A percentile compares a stretch with the other conserved stretches of the same genome.
Conservation (phyloP, 1,284 basidiomycete species). For the Fomitiporia mediterranea region DNA sequence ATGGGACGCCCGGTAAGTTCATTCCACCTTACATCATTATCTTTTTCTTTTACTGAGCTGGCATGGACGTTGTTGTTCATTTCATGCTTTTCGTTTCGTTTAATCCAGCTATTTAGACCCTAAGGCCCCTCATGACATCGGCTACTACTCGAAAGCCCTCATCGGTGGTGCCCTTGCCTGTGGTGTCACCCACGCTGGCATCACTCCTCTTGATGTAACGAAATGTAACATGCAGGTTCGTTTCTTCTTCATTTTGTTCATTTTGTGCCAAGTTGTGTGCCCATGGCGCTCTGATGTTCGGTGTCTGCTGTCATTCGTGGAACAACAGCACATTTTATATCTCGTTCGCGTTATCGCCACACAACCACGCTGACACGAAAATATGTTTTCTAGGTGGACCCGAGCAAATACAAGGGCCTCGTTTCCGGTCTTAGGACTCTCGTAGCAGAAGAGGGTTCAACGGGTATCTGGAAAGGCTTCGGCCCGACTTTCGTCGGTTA, state of each 20-base stretch:
- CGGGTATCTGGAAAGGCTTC: conserved; percentile 91
- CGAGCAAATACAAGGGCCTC: conserved; percentile 74
- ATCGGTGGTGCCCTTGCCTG: conserved; percentile 91
- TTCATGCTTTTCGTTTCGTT: conserved; percentile 14
- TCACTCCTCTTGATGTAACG: conserved; percentile 91
- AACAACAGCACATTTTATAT: not conserved
- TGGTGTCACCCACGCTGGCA: conserved; percentile 89
- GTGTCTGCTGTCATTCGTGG: not conserved
- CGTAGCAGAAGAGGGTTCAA: conserved; percentile 76
- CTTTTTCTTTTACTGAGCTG: conserved; percentile 15
- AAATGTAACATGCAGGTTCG: conserved; percentile 98
- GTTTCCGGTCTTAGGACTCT: conserved; percentile 69
- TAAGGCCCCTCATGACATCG: conserved; percentile 59
- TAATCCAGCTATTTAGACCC: conserved; percentile 54
- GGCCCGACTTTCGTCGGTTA: conserved; percentile 92
- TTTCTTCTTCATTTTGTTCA: conserved; percentile 27
- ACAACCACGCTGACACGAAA: conserved; percentile 17
- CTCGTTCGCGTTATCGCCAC: not conserved
- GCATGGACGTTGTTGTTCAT: conserved; percentile 18
- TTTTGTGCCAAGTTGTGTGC: not conserved
- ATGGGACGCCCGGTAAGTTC: conserved; percentile 65
- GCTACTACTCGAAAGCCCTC: conserved; percentile 77
- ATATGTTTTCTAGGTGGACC: conserved; percentile 56
- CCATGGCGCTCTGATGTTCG: not conserved
- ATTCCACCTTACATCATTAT: not conserved